A percentile compares a stretch with the other conserved stretches of the same genome.
phyloP scores from a whole-genome alignment of 192 early-diverging fungal species.

The Backusella luteola region DNA sequence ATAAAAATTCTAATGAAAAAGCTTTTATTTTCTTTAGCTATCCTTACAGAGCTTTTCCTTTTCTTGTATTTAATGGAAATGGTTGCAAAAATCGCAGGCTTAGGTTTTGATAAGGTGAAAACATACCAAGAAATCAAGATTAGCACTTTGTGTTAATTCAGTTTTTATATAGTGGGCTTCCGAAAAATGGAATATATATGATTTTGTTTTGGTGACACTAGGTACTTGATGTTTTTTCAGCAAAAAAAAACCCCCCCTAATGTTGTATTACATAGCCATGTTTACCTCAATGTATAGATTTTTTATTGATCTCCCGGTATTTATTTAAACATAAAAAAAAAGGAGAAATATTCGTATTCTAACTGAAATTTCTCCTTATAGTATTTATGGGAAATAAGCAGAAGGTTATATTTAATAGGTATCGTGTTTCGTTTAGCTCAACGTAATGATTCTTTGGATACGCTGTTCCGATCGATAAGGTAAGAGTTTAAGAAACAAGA shows the following conservation, averaged over 20 bases:
- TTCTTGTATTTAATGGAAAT: conserved; percentile 10
- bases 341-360: not conserved
- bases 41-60: conserved; percentile 7
- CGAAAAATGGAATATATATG: conserved; percentile 13
- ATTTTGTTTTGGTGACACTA: not conserved
- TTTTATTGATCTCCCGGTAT: not conserved
- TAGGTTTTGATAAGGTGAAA: conserved; percentile 9
- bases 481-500: not conserved
- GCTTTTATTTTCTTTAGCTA: not conserved
- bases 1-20: not conserved
- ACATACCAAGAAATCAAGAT: not conserved
- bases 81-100: conserved; percentile 5
- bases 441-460: conserved; percentile 15
- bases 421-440: conserved; percentile 25
- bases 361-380: not conserved
- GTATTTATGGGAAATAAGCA: not conserved
- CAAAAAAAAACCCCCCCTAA: not conserved
- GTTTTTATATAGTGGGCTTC: not conserved
- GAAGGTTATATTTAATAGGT: conserved; percentile 8
- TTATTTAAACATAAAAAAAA: not conserved
- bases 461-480: conserved; percentile 18
- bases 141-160: not conserved
- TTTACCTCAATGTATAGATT: not conserved
- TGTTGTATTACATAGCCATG: not conserved
- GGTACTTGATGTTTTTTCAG: not conserved